Conservation (phyloP, 768 basidiomycete species). For the Tricholoma sp. region DNA sequence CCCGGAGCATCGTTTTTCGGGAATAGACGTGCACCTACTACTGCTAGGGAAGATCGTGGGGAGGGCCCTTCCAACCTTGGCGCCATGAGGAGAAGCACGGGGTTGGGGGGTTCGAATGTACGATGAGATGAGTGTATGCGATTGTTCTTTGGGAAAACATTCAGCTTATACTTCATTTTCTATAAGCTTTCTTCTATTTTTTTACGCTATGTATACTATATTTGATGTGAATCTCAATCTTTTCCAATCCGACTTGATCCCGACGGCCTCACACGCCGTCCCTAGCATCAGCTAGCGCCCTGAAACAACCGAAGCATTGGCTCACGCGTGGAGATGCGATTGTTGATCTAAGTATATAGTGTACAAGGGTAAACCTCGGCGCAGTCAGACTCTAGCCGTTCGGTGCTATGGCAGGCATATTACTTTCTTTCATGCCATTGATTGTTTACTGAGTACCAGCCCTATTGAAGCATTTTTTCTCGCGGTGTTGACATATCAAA, state of each 20-base stretch:
- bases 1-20: conserved; percentile 24
- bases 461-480: not conserved
- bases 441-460: not conserved
- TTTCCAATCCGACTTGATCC: not conserved
- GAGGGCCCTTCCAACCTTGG: conserved; percentile 71
- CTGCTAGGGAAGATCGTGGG: conserved; percentile 44
- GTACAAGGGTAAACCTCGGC: not conserved
- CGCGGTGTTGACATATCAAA: not conserved
- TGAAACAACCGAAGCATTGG: not conserved
- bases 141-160: not conserved
- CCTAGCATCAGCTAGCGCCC: not conserved
- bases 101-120: conserved; percentile 72
- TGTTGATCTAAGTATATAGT: not conserved
- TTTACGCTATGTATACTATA: not conserved
- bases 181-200: not conserved
- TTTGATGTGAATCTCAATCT: not conserved
- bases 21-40: conserved; percentile 19
- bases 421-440: not conserved
- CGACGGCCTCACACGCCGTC: not conserved
- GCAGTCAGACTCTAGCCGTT: not conserved
- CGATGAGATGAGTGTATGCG: conserved; percentile 32
- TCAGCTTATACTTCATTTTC: not conserved
- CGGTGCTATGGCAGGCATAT: not conserved
- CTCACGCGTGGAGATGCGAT: not conserved
- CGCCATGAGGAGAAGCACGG: conserved; percentile 69